Conservation (phyloP, 805 yeast genomes). For the Wickerhamiella occidentalis region DNA sequence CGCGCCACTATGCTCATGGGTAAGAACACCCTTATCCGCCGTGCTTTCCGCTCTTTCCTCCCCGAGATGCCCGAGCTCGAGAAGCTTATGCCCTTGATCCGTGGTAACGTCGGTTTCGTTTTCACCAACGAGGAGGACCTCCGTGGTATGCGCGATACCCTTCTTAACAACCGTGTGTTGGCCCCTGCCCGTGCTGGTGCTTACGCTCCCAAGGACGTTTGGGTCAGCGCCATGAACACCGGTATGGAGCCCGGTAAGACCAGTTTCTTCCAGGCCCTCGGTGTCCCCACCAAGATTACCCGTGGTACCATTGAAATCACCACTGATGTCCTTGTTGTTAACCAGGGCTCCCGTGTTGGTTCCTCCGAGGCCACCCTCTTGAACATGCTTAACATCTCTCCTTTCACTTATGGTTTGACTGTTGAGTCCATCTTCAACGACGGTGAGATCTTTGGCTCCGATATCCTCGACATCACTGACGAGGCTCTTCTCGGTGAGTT, state of each 20-base stretch:
- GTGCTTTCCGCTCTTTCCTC: slow-evolving; percentile 96
- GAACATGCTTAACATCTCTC: slow-evolving; percentile 99
- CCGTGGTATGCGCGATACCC: slow-evolving; percentile 78
- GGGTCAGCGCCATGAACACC: slow-evolving; percentile 98
- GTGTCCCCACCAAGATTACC: slow-evolving; percentile 99
- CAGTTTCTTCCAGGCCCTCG: slow-evolving; percentile 99
- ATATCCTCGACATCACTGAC: slow-evolving; percentile 96
- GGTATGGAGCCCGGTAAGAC: slow-evolving; percentile 99
- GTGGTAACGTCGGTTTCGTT: slow-evolving; percentile 98
- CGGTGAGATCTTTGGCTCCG: slow-evolving; percentile 95
- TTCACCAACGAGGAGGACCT: slow-evolving; percentile 92
- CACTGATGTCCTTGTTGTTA: slow-evolving; percentile 91
- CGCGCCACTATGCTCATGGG: slow-evolving; percentile 97
- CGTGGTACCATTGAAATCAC: slow-evolving; percentile 99
- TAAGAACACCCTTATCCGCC: slow-evolving; percentile 99
- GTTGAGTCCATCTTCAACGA: slow-evolving; percentile 96
- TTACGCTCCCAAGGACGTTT: slow-evolving; percentile 93
- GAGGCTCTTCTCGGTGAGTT: slow-evolving; percentile 90
- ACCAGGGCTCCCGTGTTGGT: slow-evolving; percentile 81
- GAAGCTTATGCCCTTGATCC: slow-evolving; percentile 86
- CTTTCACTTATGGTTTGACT: slow-evolving; percentile 97
- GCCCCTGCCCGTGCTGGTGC: slow-evolving; percentile 99
- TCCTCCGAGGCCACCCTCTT: slow-evolving; percentile 97
- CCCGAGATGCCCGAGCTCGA: slow-evolving; percentile 92
- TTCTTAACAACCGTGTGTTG: slow-evolving; percentile 89